These are phyloP conservation scores for Fomitopsis pulvina DNA, from an alignment of 768 basidiomycete genomes.

Conservation along the genomic window DNA sequence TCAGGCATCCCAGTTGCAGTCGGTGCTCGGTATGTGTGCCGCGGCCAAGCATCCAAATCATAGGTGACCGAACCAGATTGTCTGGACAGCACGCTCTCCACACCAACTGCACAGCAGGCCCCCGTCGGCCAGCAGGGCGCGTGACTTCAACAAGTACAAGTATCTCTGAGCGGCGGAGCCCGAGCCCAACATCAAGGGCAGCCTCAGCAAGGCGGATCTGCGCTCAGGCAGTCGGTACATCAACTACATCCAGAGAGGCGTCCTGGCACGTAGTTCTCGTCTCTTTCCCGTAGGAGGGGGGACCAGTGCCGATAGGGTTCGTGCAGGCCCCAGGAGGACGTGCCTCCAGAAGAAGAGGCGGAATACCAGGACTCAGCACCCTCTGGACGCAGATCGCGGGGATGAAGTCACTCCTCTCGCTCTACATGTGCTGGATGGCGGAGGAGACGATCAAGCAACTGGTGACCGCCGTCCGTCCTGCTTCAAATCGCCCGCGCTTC, in stretches of 20 bases:
- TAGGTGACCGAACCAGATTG: neutral
- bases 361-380: neutral
- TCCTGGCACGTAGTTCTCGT: neutral
- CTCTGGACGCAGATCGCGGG: slow-evolving; percentile 1
- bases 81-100: neutral
- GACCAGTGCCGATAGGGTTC: neutral
- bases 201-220: neutral
- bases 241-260: neutral
- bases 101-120: neutral
- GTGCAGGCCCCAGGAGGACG: neutral
- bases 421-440: slow-evolving; percentile 1
- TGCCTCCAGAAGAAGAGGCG: neutral
- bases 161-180: neutral
- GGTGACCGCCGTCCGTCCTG: neutral
- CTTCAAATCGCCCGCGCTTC: neutral
- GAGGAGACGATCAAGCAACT: slow-evolving; percentile 1
- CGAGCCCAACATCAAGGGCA: neutral
- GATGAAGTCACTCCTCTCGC: slow-evolving; percentile 1
- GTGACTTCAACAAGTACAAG: neutral
- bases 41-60: neutral
- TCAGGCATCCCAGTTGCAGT: neutral
- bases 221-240: neutral
- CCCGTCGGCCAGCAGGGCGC: neutral
- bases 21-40: neutral
- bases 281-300: neutral